Evolutionary conservation across 2,329 filamentous ascomycete genomes (phyloP).

Genomic region (Ploettnerulaceae sp.): DNA sequence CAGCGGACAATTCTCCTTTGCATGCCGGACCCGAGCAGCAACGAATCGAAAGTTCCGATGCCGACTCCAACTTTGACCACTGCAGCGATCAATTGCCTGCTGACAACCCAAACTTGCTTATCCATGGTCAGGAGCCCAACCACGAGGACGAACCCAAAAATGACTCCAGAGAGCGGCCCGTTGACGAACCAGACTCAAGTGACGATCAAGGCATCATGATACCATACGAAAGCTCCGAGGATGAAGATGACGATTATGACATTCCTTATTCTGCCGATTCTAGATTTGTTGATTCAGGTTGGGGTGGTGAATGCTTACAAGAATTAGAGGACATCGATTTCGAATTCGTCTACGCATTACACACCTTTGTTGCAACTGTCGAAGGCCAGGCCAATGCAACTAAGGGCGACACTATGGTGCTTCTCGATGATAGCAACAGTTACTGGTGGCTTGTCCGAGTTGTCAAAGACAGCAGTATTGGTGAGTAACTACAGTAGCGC

Average conservation of each 20-base stretch:
- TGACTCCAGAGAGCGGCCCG: conserved; percentile 26
- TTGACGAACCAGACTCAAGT: conserved; percentile 25
- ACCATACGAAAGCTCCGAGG: conserved; percentile 43
- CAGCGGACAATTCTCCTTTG: conserved; percentile 7
- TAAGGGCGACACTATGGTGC: conserved; percentile 97
- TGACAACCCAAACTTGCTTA: conserved; percentile 4
- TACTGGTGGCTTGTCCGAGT: conserved; percentile 99
- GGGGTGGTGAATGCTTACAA: conserved; percentile 82
- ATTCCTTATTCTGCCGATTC: conserved; percentile 47
- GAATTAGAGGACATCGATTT: conserved; percentile 98
- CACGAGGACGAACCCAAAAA: neutral
- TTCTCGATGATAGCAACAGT: conserved; percentile 97
- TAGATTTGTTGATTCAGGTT: conserved; percentile 65
- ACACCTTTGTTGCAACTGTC: conserved; percentile 96
- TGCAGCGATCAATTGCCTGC: conserved; percentile 18
- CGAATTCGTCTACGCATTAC: conserved; percentile 96
- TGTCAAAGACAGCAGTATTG: conserved; percentile 95
- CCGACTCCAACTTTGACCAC: conserved; percentile 20
- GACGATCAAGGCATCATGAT: conserved; percentile 28
- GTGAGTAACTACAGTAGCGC: conserved; percentile 36
- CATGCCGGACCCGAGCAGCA: neutral
- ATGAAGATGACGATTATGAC: conserved; percentile 54
- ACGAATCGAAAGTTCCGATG: conserved; percentile 16
- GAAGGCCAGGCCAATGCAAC: conserved; percentile 98
- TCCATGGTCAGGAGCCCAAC: conserved; percentile 1